Evolutionary conservation across 257 asterid species (phyloP).

Genomic region (Leptodermis oblonga): DNA sequence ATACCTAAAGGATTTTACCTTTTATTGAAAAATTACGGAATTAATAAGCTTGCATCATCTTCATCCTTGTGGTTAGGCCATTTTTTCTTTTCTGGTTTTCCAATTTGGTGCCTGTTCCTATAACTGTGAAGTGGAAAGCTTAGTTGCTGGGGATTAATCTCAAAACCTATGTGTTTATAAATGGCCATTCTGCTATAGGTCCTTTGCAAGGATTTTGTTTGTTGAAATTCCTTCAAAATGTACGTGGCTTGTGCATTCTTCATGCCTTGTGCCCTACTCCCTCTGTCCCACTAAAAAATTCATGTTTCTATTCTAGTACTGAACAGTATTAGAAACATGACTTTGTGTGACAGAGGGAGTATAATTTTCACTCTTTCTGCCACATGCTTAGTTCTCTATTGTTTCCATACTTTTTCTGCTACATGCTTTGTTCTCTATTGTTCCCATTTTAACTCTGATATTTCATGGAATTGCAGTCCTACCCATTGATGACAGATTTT

Average conservation of each 20-base stretch:
- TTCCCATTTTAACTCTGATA: background rate
- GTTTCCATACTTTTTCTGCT: too few species aligned
- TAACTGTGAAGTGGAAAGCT: background rate
- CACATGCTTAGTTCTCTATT: too few species aligned
- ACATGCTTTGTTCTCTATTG: background rate
- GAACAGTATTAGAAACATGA: too few species aligned
- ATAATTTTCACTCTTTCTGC: too few species aligned
- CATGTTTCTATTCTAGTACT: too few species aligned
- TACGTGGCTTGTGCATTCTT: background rate
- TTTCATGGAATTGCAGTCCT: slow-evolving; percentile 42
- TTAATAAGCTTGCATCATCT: background rate
- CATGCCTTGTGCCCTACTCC: background rate
- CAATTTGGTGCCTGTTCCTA: background rate
- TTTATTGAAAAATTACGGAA: background rate
- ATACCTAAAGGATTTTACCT: background rate
- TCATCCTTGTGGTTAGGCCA: background rate
- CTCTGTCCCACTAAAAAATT: too few species aligned
- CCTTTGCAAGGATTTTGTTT: too few species aligned
- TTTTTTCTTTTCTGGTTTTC: background rate
- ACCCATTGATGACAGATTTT: slow-evolving; percentile 72
- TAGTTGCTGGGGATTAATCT: background rate
- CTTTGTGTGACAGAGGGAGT: too few species aligned
- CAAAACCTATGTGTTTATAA: background rate
- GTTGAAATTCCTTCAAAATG: too few species aligned
- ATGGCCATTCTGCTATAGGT: background rate